Base-by-base conservation (phyloP, 2,329 filamentous ascomycete species). In the Pyrenophora teres region DNA sequence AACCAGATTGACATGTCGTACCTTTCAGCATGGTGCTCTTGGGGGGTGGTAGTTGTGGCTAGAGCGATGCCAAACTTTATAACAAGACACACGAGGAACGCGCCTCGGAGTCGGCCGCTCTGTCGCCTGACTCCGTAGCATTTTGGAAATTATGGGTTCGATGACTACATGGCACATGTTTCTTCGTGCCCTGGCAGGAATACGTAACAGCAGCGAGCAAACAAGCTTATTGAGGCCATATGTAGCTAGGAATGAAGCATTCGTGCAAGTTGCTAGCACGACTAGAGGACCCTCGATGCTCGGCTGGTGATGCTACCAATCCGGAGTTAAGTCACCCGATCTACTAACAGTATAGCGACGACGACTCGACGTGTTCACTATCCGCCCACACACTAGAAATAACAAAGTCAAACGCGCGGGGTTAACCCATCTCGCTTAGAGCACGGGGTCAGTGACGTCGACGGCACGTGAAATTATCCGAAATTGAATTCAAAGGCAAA, bases 21-120 rank as follows among this genome's bases (percentile, higher is more conserved):
- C 64, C 67, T 64, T 64, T 67, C 50, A 68, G 47, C 53, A 66
- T 69, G 53, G 60, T 60, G 63, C 49, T 46, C 45, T 62, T 52
- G 53, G 40, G 42, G 52, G 40, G 35, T 54, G 43, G 40, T 46
- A 44, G 58, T 46, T 48, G 51, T 50, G 50, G 56, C 55, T 49
- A 31, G 41, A 50, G 49, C 54, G 53, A 47, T 52, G 42, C 52
- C 45, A 19, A 52, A 46, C 35, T 40, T 36, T 44, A 46, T 41
- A 38, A 49, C 46, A 33, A 54, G 54, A 31, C 46, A 31, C 40
- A 25, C 48, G 18, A 43, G 45, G 36, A 37, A 56, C 36, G 48
- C 43, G 41, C 50, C 47, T 56, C 57, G 55, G 57, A 50, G 45
- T 19, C 46, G 25, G 47, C 59, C 57, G 59, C 43, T 42, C 50